Conservation (phyloP, 495 filamentous ascomycete species). For the Lasiosphaeris hirsuta region DNA sequence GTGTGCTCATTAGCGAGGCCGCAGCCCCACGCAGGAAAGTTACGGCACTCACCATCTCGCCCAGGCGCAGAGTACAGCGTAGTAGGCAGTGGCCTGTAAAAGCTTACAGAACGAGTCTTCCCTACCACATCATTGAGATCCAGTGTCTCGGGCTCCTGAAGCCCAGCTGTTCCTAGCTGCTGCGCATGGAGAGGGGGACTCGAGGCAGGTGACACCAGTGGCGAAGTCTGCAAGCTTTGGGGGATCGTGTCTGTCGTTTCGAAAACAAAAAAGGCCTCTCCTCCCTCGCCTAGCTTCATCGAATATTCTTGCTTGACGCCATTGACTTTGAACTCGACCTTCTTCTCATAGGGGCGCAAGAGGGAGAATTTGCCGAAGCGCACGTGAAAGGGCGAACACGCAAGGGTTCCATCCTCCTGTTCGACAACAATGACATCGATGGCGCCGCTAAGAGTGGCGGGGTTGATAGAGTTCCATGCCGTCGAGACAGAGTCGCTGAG, state of each 20-base stretch:
- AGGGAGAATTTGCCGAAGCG: constrained; percentile 98
- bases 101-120: constrained; percentile 34
- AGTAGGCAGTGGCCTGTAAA: constrained; percentile 35
- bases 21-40: background rate
- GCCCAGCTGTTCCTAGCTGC: constrained; percentile 44
- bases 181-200: constrained; percentile 69
- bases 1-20: constrained; percentile 11
- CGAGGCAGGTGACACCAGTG: constrained; percentile 78
- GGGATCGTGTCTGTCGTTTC: constrained; percentile 89
- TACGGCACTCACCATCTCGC: constrained; percentile 27
- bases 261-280: constrained; percentile 98
- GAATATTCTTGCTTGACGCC: constrained; percentile 84
- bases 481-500: constrained; percentile 94
- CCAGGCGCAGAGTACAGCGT: constrained; percentile 24
- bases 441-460: constrained; percentile 91
- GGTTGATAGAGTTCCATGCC: constrained; percentile 99
- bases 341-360: constrained; percentile 94
- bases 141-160: constrained; percentile 81
- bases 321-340: constrained; percentile 98
- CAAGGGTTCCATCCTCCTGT: constrained; percentile 82
- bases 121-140: constrained; percentile 56
- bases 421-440: constrained; percentile 99
- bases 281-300: constrained; percentile 97
- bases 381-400: constrained; percentile 97
- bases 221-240: constrained; percentile 86